Base-by-base conservation (phyloP, 441 rosid genomes). In the Eutrema salsugineum region DNA sequence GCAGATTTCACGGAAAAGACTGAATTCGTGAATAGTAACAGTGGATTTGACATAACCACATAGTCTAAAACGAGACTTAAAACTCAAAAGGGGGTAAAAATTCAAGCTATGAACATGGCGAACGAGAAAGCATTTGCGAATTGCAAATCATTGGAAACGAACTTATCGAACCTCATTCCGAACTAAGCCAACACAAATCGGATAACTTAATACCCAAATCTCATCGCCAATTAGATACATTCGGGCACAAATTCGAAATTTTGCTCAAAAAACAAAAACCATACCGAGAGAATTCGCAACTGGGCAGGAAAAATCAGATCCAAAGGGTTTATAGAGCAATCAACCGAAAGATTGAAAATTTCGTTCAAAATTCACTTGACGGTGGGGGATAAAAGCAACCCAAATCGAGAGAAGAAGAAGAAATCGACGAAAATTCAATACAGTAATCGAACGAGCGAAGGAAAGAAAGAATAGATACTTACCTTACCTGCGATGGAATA, bases 291-390 rank as follows among this genome's bases (percentile, higher is more conserved):
- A 62, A 10, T 36, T 39, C 56, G 57, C 10, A 58, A 49, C 8
- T 42, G 57, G 6, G 9, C 22, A 64, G 19, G n/a, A 50, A 22
- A n/a, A 33, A 12, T 33, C 57, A 68, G 78, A 74, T 74, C 73
- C 73, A 50, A 59, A 50, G 72, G 47, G 44, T 49, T 66, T 66
- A 1, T 7, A 16, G 44, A 55, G 38, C 1, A 69, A 75, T 47
- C 32, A 28, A 62, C n/a, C 19, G 32, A 43, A 75, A 67, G 6
- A 14, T 8, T 11, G 49, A 43, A 62, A 75, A 22, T 49, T 74
- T 73, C 16, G 28, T 30, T 30, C 33, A 49, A 30, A 38, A 38
- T 14, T 49, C 49, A 39, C 58, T 46, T 35, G 58, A 56, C 12
- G 27, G 59, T 36, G 59, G 24, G 11, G 1, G 3, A 3, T 14